Evolutionary conservation across 768 basidiomycete species (phyloP), one percentile per base, ranked within the genome.

Genomic region (Phylloporus arenicola): DNA sequence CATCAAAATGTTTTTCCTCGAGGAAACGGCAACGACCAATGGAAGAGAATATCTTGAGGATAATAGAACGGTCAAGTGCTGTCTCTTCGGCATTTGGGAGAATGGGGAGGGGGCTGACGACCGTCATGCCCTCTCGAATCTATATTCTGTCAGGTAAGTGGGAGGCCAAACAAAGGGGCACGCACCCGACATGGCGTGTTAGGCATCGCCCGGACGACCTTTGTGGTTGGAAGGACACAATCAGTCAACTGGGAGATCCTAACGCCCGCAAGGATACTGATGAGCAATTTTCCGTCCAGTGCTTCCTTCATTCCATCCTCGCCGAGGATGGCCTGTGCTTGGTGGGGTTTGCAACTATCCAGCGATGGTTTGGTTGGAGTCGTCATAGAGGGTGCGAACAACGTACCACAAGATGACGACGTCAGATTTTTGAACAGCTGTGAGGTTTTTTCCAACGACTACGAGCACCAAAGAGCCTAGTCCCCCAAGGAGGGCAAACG

Each of bases 61-160:
- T 85, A 58, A 94, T 85, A 10, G 72, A 69, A 43, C 78, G 79
- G 65, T 91, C 82, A 11, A 77, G 72, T 34, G 82, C 82, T n/a
- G 74, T 66, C 19, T 68, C 62, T 31, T 59, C 65, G 37, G 77
- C 66, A 19, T 57, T 52, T 14, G 33, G 59, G 30, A 77, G 76
- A 3, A 71, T 59, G 5, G 82, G 80, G 34, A 95, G 75, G 13
- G 79, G 84, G 31, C 89, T 88, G 48, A 98, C 79, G 35, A 96
- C 85, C 1, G 94, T 97, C 96, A 99, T 98, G 51, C 96, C 96
- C 72, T 98, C 95, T 19, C 96, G 86, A 64, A 99, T 98, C 96
- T 99, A 20, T 1, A 12, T 24, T 10, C 52, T 16, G 44, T 53
- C 34, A 51, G 22, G 25, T 33, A 10, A 33, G 27, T 14, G n/a